Percentiles rank a stretch among this genome's conserved stretches.
Conservation (phyloP, 495 filamentous ascomycete genomes). For the Umbilicaria muhlenbergii region DNA sequence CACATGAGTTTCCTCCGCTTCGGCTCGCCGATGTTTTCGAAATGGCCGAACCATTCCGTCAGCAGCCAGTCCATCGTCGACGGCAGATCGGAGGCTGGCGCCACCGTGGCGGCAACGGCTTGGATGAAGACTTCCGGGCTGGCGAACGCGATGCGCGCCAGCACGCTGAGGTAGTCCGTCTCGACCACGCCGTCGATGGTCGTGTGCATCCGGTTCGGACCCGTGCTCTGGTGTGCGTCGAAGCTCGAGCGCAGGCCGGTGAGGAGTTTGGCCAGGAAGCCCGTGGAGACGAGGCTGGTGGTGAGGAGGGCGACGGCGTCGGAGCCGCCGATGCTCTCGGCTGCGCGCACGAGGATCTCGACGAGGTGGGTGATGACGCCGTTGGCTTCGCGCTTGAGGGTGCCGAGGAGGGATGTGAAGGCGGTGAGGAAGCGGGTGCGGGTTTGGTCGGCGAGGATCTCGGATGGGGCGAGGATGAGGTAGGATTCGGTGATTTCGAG, state of each 20-base stretch:
- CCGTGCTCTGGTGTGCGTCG: conserved; percentile 58
- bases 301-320: conserved; percentile 46
- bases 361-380: conserved; percentile 49
- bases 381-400: conserved; percentile 48
- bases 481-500: conserved; percentile 67
- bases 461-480: conserved; percentile 58
- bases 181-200: conserved; percentile 53
- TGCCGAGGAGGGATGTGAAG: conserved; percentile 42
- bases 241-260: conserved; percentile 55
- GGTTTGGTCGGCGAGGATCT: conserved; percentile 51
- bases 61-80: conserved; percentile 55
- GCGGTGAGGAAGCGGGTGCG: conserved; percentile 38
- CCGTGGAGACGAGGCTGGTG: conserved; percentile 51
- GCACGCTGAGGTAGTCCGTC: conserved; percentile 69
- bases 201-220: conserved; percentile 48
- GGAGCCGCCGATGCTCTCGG: conserved; percentile 52
- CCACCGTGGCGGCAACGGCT: conserved; percentile 27
- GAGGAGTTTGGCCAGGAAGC: conserved; percentile 49
- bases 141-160: conserved; percentile 61
- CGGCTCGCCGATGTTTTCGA: conserved; percentile 64
- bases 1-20: conserved; percentile 66
- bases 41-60: conserved; percentile 75
- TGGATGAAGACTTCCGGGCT: conserved; percentile 49
- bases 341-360: conserved; percentile 54
- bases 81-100: conserved; percentile 18